These are phyloP conservation scores for Paratinospora sagittata DNA, from an alignment of 164 flowering plant species.

Conservation along the genomic window DNA sequence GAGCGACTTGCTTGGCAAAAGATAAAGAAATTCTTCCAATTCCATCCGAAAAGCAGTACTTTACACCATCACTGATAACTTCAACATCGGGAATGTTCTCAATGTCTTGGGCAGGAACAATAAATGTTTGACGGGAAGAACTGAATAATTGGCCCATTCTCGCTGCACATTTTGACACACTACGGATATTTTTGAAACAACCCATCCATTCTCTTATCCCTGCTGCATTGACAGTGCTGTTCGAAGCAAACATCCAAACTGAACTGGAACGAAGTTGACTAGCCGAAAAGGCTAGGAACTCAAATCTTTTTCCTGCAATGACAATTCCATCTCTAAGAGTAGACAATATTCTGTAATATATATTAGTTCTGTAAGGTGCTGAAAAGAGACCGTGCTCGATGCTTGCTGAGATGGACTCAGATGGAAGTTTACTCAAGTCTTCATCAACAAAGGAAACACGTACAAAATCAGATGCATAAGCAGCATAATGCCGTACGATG, in stretches of 20 bases:
- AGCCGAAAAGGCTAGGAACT: slow-evolving; percentile 95
- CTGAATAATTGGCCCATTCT: slow-evolving; percentile 97
- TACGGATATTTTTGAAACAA: slow-evolving; percentile 61
- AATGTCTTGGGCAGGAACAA: slow-evolving; percentile 52
- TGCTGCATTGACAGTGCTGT: slow-evolving; percentile 53
- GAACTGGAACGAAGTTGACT: slow-evolving; percentile 87
- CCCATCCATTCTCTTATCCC: slow-evolving; percentile 96
- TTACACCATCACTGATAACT: slow-evolving; percentile 47
- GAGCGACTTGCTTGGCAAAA: slow-evolving; percentile 68
- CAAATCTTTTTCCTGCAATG: slow-evolving; percentile 67
- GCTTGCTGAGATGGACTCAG: slow-evolving; percentile 49
- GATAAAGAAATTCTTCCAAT: slow-evolving; percentile 78
- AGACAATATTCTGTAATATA: slow-evolving; percentile 64
- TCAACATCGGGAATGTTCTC: slow-evolving; percentile 80
- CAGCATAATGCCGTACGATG: slow-evolving; percentile 66
- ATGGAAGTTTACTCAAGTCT: slow-evolving; percentile 76
- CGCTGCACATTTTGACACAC: slow-evolving; percentile 92
- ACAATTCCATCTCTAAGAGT: slow-evolving; percentile 65
- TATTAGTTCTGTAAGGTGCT: slow-evolving; percentile 50
- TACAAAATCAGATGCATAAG: slow-evolving; percentile 73
- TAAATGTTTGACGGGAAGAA: slow-evolving; percentile 60
- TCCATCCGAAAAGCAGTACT: slow-evolving; percentile 94
- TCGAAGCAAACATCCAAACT: slow-evolving; percentile 99
- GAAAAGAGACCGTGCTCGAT: slow-evolving; percentile 47
- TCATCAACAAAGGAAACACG: slow-evolving; percentile 95